Conservation (phyloP, 257 asterid species). For the Plantago ovata region DNA sequence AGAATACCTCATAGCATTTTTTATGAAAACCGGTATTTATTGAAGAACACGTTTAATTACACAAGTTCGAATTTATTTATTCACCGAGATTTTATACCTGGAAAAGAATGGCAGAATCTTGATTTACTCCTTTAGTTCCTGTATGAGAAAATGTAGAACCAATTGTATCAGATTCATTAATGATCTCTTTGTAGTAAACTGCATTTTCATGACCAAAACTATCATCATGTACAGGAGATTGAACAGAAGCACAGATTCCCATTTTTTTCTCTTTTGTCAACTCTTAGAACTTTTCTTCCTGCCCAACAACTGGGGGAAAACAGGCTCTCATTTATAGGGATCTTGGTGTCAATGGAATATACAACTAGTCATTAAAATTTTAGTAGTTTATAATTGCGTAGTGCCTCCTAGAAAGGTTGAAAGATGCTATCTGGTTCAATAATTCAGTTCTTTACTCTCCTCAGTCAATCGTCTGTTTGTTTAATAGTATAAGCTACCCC, state of each 20-base stretch:
- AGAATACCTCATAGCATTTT: neutral
- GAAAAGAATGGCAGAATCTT: constrained; percentile 67
- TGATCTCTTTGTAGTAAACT: constrained; percentile 30
- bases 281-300: constrained; percentile 12
- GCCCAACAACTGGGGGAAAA: constrained; percentile 15
- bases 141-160: constrained; percentile 58
- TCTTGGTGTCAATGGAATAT: constrained; percentile 37
- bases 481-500: constrained; percentile 40
- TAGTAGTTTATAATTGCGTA: constrained; percentile 9
- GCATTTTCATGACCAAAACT: constrained; percentile 58
- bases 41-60: neutral
- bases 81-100: constrained; percentile 34
- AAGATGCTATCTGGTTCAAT: constrained; percentile 36
- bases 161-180: constrained; percentile 22
- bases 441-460: constrained; percentile 31
- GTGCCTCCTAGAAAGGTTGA: constrained; percentile 37
- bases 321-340: constrained; percentile 34
- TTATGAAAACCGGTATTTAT: neutral
- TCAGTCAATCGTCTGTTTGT: constrained; percentile 15
- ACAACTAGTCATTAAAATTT: constrained; percentile 21
- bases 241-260: constrained; percentile 63
- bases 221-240: constrained; percentile 56
- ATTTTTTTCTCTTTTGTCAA: constrained; percentile 23
- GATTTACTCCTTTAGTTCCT: constrained; percentile 73
- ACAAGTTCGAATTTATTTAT: neutral